These are phyloP conservation scores for Vickermania spadyakhi DNA, from an alignment of 208 protist genomes.

Conservation along the genomic window DNA sequence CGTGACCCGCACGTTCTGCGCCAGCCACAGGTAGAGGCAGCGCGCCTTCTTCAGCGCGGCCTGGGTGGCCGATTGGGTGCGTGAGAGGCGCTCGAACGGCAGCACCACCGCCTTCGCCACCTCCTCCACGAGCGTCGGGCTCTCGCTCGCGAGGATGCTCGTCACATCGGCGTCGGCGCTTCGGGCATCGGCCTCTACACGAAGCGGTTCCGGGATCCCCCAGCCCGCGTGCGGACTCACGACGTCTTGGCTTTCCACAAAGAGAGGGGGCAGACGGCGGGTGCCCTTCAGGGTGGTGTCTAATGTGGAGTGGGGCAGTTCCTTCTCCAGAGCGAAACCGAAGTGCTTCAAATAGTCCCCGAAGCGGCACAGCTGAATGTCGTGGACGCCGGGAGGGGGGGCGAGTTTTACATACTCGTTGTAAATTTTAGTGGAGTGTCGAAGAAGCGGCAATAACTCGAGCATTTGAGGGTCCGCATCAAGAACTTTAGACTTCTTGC, in stretches of 20 bases:
- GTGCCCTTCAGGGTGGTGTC: not conserved
- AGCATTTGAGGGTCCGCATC: not conserved
- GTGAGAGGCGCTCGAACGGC: constrained; percentile 41
- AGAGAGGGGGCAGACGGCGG: not conserved
- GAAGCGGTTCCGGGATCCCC: constrained; percentile 23
- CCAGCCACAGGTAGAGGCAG: constrained; percentile 61
- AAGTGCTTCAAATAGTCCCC: constrained; percentile 82
- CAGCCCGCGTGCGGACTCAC: constrained; percentile 28
- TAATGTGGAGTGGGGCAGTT: constrained; percentile 4
- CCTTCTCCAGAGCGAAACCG: constrained; percentile 63
- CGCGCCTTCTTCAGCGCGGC: constrained; percentile 50
- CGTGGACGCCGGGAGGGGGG: constrained; percentile 3
- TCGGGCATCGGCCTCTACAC: constrained; percentile 26
- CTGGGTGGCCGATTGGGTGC: constrained; percentile 50
- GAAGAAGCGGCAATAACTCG: constrained; percentile 13
- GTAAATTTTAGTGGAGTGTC: constrained; percentile 43
- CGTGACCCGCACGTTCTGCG: constrained; percentile 28
- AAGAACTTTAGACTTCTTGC: not conserved
- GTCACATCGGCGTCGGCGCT: constrained; percentile 12
- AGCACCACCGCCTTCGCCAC: constrained; percentile 10
- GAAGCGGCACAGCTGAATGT: constrained; percentile 45
- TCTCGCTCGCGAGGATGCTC: constrained; percentile 5
- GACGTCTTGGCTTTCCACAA: not conserved
- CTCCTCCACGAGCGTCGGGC: constrained; percentile 11
- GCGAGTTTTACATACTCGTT: constrained; percentile 10